Evolutionary conservation across 2,329 filamentous ascomycete species (phyloP).

Genomic region (Fusarium paranaense): DNA sequence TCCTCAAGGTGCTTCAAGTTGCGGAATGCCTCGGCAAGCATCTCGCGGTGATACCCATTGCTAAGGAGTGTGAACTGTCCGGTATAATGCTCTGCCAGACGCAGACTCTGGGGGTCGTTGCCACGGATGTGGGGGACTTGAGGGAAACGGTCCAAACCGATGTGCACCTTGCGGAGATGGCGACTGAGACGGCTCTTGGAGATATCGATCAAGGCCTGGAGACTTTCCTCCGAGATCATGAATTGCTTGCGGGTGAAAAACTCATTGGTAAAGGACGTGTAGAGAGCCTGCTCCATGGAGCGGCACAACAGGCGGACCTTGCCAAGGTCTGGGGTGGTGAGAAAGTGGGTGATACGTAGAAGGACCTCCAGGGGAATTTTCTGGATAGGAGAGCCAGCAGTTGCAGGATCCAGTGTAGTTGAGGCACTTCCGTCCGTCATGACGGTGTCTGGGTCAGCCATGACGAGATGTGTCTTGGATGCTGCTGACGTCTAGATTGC

Average conservation of each 20-base stretch:
- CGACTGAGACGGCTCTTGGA: slow-evolving; percentile 58
- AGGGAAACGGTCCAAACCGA: slow-evolving; percentile 45
- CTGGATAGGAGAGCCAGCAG: slow-evolving; percentile 39
- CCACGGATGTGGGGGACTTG: slow-evolving; percentile 1
- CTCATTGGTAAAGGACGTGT: slow-evolving; percentile 67
- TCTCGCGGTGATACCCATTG: slow-evolving; percentile 61
- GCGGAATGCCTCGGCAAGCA: slow-evolving; percentile 68
- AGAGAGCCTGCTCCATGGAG: slow-evolving; percentile 63
- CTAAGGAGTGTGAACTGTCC: slow-evolving; percentile 47
- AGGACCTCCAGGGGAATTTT: slow-evolving; percentile 70
- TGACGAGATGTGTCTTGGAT: background rate
- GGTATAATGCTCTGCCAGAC: slow-evolving; percentile 33
- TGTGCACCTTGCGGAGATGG: slow-evolving; percentile 52
- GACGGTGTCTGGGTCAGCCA: slow-evolving; percentile 28
- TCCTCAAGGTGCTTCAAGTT: slow-evolving; percentile 66
- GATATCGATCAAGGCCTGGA: slow-evolving; percentile 66
- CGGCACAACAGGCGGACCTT: slow-evolving; percentile 67
- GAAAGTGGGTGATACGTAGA: slow-evolving; percentile 62
- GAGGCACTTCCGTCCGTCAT: slow-evolving; percentile 18
- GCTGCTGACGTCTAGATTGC: background rate
- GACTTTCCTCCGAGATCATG: slow-evolving; percentile 68
- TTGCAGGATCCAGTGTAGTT: background rate
- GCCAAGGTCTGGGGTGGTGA: slow-evolving; percentile 68
- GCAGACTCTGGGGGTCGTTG: slow-evolving; percentile 18
- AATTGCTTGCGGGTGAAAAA: slow-evolving; percentile 77